These are phyloP conservation scores for Leishmania mexicana DNA, from an alignment of 208 protist species.

Conservation along the genomic window DNA sequence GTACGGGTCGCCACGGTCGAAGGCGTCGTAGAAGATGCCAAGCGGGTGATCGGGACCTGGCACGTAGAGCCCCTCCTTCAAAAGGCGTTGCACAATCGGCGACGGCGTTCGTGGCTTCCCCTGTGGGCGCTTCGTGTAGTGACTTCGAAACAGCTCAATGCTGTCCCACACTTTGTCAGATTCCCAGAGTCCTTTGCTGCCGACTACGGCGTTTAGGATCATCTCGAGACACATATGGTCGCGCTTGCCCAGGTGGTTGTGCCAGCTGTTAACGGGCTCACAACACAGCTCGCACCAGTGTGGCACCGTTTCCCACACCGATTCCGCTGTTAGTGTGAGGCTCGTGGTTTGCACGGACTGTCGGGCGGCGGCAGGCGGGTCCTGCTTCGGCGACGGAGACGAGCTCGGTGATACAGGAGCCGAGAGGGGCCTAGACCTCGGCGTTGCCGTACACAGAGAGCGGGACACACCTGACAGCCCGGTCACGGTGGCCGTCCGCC, in stretches of 20 bases:
- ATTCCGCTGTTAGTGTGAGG: constrained; percentile 2
- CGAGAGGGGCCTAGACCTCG: neutral
- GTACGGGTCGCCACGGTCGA: constrained; percentile 31
- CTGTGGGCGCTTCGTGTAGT: constrained; percentile 31
- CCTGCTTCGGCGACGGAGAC: neutral
- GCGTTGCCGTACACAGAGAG: neutral
- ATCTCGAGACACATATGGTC: constrained; percentile 83
- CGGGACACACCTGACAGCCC: neutral
- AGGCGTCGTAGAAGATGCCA: constrained; percentile 37
- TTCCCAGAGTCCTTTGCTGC: constrained; percentile 41
- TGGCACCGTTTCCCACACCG: constrained; percentile 31
- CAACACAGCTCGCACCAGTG: constrained; percentile 72
- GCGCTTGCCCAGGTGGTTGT: constrained; percentile 75
- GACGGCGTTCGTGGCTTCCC: constrained; percentile 21
- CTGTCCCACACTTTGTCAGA: constrained; percentile 39
- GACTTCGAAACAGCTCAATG: constrained; percentile 28
- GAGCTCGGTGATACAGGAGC: neutral
- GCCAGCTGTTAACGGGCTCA: constrained; percentile 76
- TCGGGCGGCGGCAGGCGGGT: neutral
- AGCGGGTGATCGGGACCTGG: constrained; percentile 24
- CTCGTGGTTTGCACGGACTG: neutral
- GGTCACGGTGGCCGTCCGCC: neutral
- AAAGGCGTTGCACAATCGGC: constrained; percentile 12
- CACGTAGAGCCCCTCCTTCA: constrained; percentile 17
- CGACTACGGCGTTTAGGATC: constrained; percentile 57